Evolutionary conservation across 2,329 filamentous ascomycete species (phyloP), one percentile per base, ranked within the genome.

Genomic region (Botrytis medusae): DNA sequence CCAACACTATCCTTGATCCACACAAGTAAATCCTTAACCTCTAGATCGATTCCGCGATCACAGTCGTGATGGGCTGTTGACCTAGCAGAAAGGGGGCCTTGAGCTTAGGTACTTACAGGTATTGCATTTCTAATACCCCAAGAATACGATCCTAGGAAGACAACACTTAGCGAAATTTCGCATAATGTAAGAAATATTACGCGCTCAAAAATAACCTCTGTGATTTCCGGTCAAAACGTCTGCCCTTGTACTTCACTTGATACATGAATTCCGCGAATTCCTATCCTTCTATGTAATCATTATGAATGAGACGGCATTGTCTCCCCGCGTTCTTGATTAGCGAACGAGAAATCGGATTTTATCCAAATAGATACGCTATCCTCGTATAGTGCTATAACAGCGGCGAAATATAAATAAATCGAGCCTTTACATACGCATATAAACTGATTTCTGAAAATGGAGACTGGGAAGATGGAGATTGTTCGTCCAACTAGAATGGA

Each of bases 61-160:
- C 88, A 32, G 89, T 87, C 65, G 88, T 90, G 2, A 90, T 88
- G 22, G 89, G 89, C 8, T 91, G 89, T 83, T 90, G 87, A 71
- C 86, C 89, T 59, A 89, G 90, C 81, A 89, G 88, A 72, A 91
- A 91, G 82, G 89, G 89, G 20, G 88, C 89, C 44, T 85, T 91
- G 75, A 83, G 90, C n/a, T 87, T 86, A 7, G 88, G 88, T 90
- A 34, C 87, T 88, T 74, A 79, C 83, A 71, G 87, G 89, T 60
- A 88, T 91, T 74, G 87, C 86, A 29, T 84, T 91, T 48, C 89
- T 87, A 22, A 84, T 91, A 51, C 88, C 89, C 0, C 88, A 91
- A 79, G 88, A 91, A 81, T 89, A 87, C 10, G 89, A 89, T 32
- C 86, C 88, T 0, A 89, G 89, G 71, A 88, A 59, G 84, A 88